Percentiles rank a stretch among this genome's conserved stretches.
phyloP scores from a whole-genome alignment of 2,329 filamentous ascomycete genomes.

The Didymosphaeria variabile region DNA sequence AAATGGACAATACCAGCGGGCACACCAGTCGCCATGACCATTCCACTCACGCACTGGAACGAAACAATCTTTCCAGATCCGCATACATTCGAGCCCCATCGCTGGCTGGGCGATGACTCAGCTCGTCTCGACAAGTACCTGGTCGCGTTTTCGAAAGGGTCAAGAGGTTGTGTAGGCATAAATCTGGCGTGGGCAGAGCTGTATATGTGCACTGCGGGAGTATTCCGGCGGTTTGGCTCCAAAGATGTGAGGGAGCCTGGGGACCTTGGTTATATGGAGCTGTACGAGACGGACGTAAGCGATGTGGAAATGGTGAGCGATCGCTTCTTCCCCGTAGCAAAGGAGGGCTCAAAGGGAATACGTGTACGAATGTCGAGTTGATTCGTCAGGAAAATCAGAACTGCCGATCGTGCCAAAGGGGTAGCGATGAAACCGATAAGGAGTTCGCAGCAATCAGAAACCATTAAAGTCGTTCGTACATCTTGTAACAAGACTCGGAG shows the following conservation, averaged over 20 bases:
- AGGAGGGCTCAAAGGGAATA: conserved; percentile 32
- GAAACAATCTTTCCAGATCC: conserved; percentile 42
- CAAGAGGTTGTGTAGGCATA: conserved; percentile 52
- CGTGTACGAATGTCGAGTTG: conserved; percentile 19
- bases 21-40: conserved; percentile 41
- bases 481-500: too few species aligned
- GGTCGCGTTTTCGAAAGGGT: conserved; percentile 51
- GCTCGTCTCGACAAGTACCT: conserved; percentile 45
- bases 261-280: conserved; percentile 25
- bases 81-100: conserved; percentile 40
- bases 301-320: conserved; percentile 36
- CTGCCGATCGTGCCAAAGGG: too few species aligned
- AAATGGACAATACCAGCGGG: conserved; percentile 37
- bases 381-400: background rate
- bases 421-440: too few species aligned
- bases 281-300: conserved; percentile 37
- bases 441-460: too few species aligned
- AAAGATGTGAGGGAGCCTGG: conserved; percentile 2
- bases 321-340: conserved; percentile 35
- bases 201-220: conserved; percentile 24
- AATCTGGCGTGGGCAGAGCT: conserved; percentile 43
- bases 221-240: conserved; percentile 24
- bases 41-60: conserved; percentile 45
- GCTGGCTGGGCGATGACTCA: conserved; percentile 38
- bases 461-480: too few species aligned